phyloP scores from a whole-genome alignment of 352 stramenopile genomes.

The Pythium vanterpoolii region DNA sequence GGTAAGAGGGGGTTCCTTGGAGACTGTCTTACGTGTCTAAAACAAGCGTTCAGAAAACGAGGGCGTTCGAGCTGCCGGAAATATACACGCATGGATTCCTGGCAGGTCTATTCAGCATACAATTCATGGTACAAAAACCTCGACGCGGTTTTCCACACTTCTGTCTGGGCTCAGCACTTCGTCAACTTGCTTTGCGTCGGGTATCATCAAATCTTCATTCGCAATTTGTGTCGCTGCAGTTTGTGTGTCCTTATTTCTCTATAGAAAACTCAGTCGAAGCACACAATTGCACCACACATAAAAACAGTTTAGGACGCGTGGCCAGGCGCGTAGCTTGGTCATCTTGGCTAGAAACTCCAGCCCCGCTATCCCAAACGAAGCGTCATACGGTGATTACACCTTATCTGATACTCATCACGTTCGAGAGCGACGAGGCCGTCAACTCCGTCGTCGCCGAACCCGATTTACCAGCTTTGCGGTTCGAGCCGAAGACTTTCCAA shows the following conservation, averaged over 20 bases:
- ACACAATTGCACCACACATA: conserved; percentile 5
- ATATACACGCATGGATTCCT: conserved; percentile 2
- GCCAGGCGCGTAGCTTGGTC: background rate
- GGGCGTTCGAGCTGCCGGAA: background rate
- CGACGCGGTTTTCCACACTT: background rate
- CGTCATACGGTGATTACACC: background rate
- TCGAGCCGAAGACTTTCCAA: conserved; percentile 98
- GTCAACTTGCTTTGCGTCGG: background rate
- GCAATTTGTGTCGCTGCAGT: background rate
- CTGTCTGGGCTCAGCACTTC: background rate
- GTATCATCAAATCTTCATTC: conserved; percentile 1
- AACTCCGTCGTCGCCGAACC: conserved; percentile 50
- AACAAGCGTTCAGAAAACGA: background rate
- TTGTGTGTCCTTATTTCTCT: conserved; percentile 9
- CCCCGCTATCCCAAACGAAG: background rate
- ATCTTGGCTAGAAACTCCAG: background rate
- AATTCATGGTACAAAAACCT: conserved; percentile 25
- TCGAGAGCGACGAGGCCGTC: conserved; percentile 65
- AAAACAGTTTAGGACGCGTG: background rate
- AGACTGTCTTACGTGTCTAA: background rate
- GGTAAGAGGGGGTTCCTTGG: background rate
- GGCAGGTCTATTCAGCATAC: conserved; percentile 25
- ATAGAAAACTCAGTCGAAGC: conserved; percentile 5
- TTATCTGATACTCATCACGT: conserved; percentile 84
- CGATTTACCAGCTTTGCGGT: conserved; percentile 69